Conservation (phyloP, 1,139 yeast genomes). For the Hanseniaspora sp. region DNA sequence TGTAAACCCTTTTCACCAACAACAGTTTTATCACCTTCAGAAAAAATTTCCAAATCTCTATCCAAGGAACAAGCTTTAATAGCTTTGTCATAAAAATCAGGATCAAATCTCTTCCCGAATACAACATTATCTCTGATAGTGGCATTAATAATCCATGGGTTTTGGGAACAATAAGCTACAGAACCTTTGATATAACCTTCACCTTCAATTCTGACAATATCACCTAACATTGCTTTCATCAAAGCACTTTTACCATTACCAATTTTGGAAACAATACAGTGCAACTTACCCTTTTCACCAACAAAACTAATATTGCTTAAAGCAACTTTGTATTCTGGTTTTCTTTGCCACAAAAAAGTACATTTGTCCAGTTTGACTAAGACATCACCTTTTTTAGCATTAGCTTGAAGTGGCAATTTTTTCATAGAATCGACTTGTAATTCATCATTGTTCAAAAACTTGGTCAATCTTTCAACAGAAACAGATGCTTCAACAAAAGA, state of each 20-base stretch:
- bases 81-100: slow-evolving; percentile 65
- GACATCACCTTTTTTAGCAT: slow-evolving; percentile 46
- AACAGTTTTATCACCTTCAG: slow-evolving; percentile 80
- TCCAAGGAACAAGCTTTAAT: slow-evolving; percentile 79
- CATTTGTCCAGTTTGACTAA: slow-evolving; percentile 55
- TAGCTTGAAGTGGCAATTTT: slow-evolving; percentile 40
- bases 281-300: slow-evolving; percentile 69
- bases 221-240: slow-evolving; percentile 76
- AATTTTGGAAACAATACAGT: slow-evolving; percentile 84
- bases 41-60: slow-evolving; percentile 66
- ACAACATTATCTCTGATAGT: slow-evolving; percentile 78
- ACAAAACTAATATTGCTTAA: slow-evolving; percentile 55
- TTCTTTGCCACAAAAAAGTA: slow-evolving; percentile 80
- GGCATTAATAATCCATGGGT: slow-evolving; percentile 95
- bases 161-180: slow-evolving; percentile 84
- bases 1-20: slow-evolving; percentile 98
- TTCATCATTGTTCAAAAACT: slow-evolving; percentile 66
- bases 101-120: slow-evolving; percentile 79
- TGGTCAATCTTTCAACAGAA: slow-evolving; percentile 63
- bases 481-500: slow-evolving; percentile 83
- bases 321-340: slow-evolving; percentile 68
- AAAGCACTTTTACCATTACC: slow-evolving; percentile 89
- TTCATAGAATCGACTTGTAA: slow-evolving; percentile 69
- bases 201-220: slow-evolving; percentile 70
- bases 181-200: slow-evolving; percentile 62